A percentile compares a stretch with the other conserved stretches of the same genome.
These are phyloP conservation scores for Polytrichum formosum DNA, from an alignment of 225 moss, liverwort and hornwort genomes.

Conservation along the genomic window DNA sequence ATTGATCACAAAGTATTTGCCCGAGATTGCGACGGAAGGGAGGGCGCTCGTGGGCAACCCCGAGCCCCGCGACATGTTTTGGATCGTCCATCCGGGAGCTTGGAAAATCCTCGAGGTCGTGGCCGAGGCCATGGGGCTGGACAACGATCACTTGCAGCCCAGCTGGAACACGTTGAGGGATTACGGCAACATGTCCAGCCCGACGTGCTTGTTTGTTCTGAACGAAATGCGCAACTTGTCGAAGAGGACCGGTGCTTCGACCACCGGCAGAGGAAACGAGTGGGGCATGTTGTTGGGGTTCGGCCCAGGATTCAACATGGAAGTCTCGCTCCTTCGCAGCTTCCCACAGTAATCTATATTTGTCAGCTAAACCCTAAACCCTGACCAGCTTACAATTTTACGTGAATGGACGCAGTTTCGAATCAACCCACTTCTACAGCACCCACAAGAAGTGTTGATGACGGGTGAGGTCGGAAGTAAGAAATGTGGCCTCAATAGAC, in stretches of 20 bases:
- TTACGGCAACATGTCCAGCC: conserved; percentile 52
- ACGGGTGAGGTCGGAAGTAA: too few species aligned
- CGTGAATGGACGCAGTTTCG: too few species aligned
- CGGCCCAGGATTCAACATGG: conserved; percentile 14
- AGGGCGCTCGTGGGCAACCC: conserved; percentile 25
- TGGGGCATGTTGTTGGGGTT: conserved; percentile 8
- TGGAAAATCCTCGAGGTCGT: conserved; percentile 46
- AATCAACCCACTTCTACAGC: too few species aligned
- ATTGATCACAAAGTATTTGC: conserved; percentile 30
- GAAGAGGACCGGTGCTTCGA: neutral
- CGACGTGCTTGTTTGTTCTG: conserved; percentile 50
- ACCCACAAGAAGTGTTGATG: too few species aligned
- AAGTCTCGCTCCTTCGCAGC: conserved; percentile 8
- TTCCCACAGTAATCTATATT: neutral
- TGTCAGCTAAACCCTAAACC: neutral
- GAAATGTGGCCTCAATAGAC: too few species aligned
- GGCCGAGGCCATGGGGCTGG: conserved; percentile 24
- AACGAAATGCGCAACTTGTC: conserved; percentile 48
- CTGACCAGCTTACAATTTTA: too few species aligned
- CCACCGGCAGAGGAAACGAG: conserved; percentile 19
- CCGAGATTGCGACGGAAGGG: conserved; percentile 27
- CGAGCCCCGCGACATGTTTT: conserved; percentile 40
- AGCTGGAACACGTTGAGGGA: conserved; percentile 42
- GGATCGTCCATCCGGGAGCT: conserved; percentile 48
- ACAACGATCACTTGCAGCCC: conserved; percentile 25